Conservation (phyloP, 2,329 filamentous ascomycete species). For the Phoma sp. region DNA sequence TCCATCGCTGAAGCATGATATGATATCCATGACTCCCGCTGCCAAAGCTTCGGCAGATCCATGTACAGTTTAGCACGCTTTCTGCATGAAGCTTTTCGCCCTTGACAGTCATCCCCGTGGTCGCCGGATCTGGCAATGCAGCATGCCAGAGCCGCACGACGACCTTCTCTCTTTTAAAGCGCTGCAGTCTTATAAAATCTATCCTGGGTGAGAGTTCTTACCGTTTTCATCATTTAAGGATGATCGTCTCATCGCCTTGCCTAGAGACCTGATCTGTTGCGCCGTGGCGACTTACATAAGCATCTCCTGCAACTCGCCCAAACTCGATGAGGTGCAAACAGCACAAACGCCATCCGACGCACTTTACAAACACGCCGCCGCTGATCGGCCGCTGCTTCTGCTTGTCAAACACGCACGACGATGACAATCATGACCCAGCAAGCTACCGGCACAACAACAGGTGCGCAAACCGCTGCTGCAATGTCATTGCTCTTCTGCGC, state of each 20-base stretch:
- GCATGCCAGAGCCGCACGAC: constrained; percentile 2
- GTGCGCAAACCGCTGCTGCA: constrained; percentile 30
- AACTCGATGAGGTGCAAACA: constrained; percentile 33
- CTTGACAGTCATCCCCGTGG: no score
- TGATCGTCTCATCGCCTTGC: no score
- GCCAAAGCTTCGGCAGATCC: no score
- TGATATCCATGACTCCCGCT: no score
- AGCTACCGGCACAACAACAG: constrained; percentile 25
- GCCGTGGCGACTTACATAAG: background rate
- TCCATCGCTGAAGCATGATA: no score
- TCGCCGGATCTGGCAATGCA: constrained; percentile 9
- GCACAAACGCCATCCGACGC: constrained; percentile 32
- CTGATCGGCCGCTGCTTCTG: constrained; percentile 27
- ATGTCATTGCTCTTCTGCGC: constrained; percentile 1
- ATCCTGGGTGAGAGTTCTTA: no score
- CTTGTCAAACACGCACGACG: constrained; percentile 26
- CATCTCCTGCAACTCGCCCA: constrained; percentile 3
- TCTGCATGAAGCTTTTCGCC: no score
- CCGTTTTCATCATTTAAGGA: no score
- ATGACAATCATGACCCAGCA: constrained; percentile 32
- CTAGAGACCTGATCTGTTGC: no score
- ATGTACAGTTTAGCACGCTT: no score
- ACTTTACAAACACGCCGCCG: constrained; percentile 17
- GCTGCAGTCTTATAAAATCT: no score
- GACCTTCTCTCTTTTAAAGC: background rate